Evolutionary conservation across 257 asterid species (phyloP).

Genomic region (Jasminum sambac): DNA sequence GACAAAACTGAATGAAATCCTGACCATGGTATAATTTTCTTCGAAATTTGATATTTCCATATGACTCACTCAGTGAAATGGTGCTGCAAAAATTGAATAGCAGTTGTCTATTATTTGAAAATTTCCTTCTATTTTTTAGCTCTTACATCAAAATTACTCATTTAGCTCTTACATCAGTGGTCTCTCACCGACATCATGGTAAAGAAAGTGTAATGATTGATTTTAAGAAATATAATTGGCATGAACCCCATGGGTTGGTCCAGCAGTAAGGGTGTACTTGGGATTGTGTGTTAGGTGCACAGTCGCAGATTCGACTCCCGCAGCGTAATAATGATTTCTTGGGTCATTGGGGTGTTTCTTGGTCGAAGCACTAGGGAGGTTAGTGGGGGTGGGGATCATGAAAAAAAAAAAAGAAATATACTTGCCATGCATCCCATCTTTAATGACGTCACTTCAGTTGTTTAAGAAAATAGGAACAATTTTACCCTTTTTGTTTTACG

Average conservation of each 20-base stretch:
- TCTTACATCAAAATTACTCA: not conserved
- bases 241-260: too few relatives aligned
- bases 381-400: too few relatives aligned
- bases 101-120: not conserved
- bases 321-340: too few relatives aligned
- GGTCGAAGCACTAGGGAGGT: too few relatives aligned
- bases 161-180: too few relatives aligned
- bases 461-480: not conserved
- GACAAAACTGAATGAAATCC: not conserved
- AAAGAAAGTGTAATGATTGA: not conserved
- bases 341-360: too few relatives aligned
- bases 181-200: not conserved
- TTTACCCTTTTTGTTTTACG: not conserved
- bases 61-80: not conserved
- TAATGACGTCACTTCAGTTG: constrained; percentile 4
- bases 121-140: not conserved
- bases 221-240: constrained; percentile 6
- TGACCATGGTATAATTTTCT: too few relatives aligned
- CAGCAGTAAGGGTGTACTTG: too few relatives aligned
- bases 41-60: not conserved
- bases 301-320: too few relatives aligned
- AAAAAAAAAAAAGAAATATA: too few relatives aligned
- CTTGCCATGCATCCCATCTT: not conserved
- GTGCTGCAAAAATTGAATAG: not conserved
- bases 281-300: too few relatives aligned